These are phyloP conservation scores for Candida tropicalis DNA, from an alignment of 1,139 yeast genomes.

Conservation along the genomic window DNA sequence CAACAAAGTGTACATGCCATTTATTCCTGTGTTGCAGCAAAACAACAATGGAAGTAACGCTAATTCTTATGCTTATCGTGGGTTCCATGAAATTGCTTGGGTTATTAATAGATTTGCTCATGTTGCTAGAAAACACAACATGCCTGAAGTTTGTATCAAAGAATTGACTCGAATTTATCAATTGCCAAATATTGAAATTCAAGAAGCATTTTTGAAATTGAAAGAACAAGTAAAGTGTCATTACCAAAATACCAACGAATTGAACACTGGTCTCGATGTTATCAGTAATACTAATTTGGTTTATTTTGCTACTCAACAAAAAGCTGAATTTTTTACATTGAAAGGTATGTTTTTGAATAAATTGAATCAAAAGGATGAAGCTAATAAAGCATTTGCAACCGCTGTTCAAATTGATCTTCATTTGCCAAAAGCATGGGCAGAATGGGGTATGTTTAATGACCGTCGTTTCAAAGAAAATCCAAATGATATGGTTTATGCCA, in stretches of 20 bases:
- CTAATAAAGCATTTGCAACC: slow-evolving; percentile 96
- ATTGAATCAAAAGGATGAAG: slow-evolving; percentile 87
- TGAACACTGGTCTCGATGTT: slow-evolving; percentile 93
- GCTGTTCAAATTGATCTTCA: slow-evolving; percentile 95
- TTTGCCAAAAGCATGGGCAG: slow-evolving; percentile 98
- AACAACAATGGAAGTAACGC: slow-evolving; percentile 71
- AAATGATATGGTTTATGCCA: slow-evolving; percentile 80
- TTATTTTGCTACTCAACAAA: slow-evolving; percentile 95
- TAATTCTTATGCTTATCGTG: slow-evolving; percentile 92
- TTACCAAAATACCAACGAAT: slow-evolving; percentile 82
- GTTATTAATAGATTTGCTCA: slow-evolving; percentile 97
- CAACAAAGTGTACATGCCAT: slow-evolving; percentile 90
- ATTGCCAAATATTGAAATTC: slow-evolving; percentile 95
- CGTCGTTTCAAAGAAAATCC: slow-evolving; percentile 85
- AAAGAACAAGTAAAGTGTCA: slow-evolving; percentile 98
- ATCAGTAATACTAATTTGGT: slow-evolving; percentile 95
- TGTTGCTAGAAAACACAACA: slow-evolving; percentile 93
- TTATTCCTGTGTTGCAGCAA: slow-evolving; percentile 84
- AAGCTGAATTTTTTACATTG: slow-evolving; percentile 94
- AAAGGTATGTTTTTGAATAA: slow-evolving; percentile 98
- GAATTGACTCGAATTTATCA: slow-evolving; percentile 94
- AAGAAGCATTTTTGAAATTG: slow-evolving; percentile 92
- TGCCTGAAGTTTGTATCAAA: slow-evolving; percentile 95
- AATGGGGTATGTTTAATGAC: slow-evolving; percentile 97
- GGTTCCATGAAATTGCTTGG: slow-evolving; percentile 99